A percentile compares a stretch with the other conserved stretches of the same genome.
Evolutionary conservation across 352 stramenopile genomes (phyloP).

Genomic region (Thalassiosira oceanica): DNA sequence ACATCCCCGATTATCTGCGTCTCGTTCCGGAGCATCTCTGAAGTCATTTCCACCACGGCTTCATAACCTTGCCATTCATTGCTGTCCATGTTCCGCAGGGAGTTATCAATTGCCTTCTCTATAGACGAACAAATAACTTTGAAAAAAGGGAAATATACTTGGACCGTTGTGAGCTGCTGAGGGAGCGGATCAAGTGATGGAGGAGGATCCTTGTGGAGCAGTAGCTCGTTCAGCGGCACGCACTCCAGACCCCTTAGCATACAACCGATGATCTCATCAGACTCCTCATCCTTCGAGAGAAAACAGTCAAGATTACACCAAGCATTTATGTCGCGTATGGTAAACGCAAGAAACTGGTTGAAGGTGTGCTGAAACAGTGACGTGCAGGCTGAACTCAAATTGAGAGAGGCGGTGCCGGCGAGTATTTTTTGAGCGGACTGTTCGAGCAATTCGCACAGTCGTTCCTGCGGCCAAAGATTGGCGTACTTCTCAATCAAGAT

Average conservation of each 20-base stretch:
- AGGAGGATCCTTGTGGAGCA: conserved; percentile 28
- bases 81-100: not conserved
- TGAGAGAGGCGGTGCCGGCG: conserved; percentile 30
- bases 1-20: conserved; percentile 11
- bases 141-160: conserved; percentile 45
- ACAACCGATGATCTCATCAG: conserved; percentile 24
- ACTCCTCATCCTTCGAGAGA: conserved; percentile 5
- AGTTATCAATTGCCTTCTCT: conserved; percentile 33
- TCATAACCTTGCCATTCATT: not conserved
- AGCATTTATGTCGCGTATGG: conserved; percentile 32
- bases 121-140: conserved; percentile 42
- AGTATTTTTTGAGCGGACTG: conserved; percentile 13
- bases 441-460: conserved; percentile 21
- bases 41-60: not conserved
- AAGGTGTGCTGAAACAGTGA: conserved; percentile 38
- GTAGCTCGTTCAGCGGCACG: conserved; percentile 29
- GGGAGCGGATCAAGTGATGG: conserved; percentile 24
- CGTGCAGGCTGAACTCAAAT: conserved; percentile 22
- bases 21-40: conserved; percentile 1
- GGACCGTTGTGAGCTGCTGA: not conserved
- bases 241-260: conserved; percentile 15
- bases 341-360: conserved; percentile 42
- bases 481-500: conserved; percentile 31
- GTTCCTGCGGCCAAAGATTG: conserved; percentile 21
- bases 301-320: conserved; percentile 49